These are phyloP conservation scores for Penicillium frequentans DNA, from an alignment of 2,329 filamentous ascomycete genomes.

Conservation along the genomic window DNA sequence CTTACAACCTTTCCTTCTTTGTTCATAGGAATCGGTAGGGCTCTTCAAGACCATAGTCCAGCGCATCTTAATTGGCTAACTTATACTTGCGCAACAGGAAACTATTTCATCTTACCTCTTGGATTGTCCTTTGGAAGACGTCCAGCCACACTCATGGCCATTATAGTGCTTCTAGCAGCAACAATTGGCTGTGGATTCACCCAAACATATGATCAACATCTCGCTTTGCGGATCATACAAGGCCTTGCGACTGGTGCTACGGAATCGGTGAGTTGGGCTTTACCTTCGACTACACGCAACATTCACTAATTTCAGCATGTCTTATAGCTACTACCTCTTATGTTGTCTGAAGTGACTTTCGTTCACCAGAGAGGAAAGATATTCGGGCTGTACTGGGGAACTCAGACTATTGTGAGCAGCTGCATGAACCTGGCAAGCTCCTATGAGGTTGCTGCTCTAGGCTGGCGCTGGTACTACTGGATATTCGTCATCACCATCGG, in stretches of 20 bases:
- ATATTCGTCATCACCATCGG: slow-evolving; percentile 39
- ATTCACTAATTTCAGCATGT: no score
- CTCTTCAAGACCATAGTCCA: background rate
- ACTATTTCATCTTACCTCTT: slow-evolving; percentile 42
- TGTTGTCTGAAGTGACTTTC: slow-evolving; percentile 43
- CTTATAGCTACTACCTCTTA: slow-evolving; percentile 36
- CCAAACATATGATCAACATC: slow-evolving; percentile 36
- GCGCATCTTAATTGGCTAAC: no score
- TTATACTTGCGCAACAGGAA: slow-evolving; percentile 14
- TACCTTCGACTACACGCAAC: background rate
- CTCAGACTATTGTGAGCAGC: slow-evolving; percentile 36
- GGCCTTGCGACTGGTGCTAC: slow-evolving; percentile 41
- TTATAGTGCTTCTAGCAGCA: slow-evolving; percentile 31
- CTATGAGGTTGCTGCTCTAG: slow-evolving; percentile 36
- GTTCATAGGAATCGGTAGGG: slow-evolving; percentile 40
- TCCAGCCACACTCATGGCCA: slow-evolving; percentile 34
- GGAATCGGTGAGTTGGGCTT: slow-evolving; percentile 28
- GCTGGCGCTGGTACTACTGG: slow-evolving; percentile 48
- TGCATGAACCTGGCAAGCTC: slow-evolving; percentile 35
- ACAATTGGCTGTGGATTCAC: slow-evolving; percentile 37
- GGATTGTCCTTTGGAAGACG: slow-evolving; percentile 41
- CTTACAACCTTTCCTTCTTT: slow-evolving; percentile 40
- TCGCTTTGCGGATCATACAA: slow-evolving; percentile 38
- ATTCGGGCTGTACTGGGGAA: slow-evolving; percentile 42
- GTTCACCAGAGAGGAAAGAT: slow-evolving; percentile 39